These are phyloP conservation scores for Ogataea parapolymorpha DNA, from an alignment of 805 yeast genomes.

Conservation along the genomic window DNA sequence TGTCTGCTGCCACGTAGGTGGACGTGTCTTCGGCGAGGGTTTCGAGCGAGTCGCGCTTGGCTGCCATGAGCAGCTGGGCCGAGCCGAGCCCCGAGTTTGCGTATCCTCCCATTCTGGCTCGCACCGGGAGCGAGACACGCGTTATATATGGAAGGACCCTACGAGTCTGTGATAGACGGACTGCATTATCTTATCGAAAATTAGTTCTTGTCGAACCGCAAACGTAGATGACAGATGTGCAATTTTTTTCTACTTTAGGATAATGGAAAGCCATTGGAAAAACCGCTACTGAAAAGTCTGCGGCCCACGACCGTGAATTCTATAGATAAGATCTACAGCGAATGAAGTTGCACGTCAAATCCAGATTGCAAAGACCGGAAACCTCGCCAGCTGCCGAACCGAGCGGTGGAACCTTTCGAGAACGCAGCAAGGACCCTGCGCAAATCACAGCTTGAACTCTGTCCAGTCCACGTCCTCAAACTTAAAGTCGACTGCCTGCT, in stretches of 20 bases:
- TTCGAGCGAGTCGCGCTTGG: constrained; percentile 23
- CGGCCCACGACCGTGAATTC: neutral
- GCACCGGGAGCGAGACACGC: neutral
- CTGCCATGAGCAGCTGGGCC: constrained; percentile 23
- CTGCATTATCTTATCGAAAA: constrained; percentile 3
- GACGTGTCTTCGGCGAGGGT: constrained; percentile 37
- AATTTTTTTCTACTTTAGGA: constrained; percentile 2
- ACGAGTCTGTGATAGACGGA: neutral
- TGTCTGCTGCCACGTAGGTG: constrained; percentile 38
- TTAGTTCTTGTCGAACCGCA: neutral
- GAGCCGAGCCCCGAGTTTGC: constrained; percentile 34
- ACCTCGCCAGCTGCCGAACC: no score
- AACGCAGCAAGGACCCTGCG: neutral
- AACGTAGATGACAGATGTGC: neutral
- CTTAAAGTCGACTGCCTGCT: constrained; percentile 13
- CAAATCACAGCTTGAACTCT: constrained; percentile 2
- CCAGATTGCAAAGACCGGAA: neutral
- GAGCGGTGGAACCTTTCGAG: no score
- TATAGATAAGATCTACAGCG: neutral
- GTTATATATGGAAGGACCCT: neutral
- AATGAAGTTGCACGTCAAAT: neutral
- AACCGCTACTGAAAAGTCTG: neutral
- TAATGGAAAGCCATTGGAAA: neutral
- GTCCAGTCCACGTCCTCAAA: constrained; percentile 12
- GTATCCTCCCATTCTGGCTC: constrained; percentile 26